Evolutionary conservation across 257 asterid species (phyloP).

Genomic region (Echites panduratus): DNA sequence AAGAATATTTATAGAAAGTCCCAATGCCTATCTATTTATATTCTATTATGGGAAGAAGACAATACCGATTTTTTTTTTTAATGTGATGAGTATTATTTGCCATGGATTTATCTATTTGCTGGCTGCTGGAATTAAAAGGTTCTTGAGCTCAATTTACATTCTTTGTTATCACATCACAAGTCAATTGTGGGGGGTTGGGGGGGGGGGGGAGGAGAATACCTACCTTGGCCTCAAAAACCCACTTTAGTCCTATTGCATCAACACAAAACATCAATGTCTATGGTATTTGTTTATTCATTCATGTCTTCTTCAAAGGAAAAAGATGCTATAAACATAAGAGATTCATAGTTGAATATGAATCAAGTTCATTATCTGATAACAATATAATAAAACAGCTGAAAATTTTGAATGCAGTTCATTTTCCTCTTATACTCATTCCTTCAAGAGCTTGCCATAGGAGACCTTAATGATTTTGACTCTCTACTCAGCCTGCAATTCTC

Average conservation of each 20-base stretch:
- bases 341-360: neutral
- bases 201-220: too few relatives aligned
- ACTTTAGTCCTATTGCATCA: slow-evolving; percentile 1
- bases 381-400: neutral
- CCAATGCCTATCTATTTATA: too few relatives aligned
- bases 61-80: too few relatives aligned
- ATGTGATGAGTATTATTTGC: too few relatives aligned
- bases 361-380: neutral
- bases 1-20: too few relatives aligned
- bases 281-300: neutral
- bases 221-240: neutral
- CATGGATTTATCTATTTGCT: too few relatives aligned
- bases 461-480: neutral
- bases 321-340: too few relatives aligned
- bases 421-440: neutral
- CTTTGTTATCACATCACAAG: too few relatives aligned
- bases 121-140: too few relatives aligned
- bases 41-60: too few relatives aligned
- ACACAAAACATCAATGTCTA: neutral
- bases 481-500: neutral
- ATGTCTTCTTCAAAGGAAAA: neutral
- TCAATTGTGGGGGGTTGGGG: neutral
- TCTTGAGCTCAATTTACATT: too few relatives aligned
- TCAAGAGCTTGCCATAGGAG: neutral
- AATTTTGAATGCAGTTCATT: neutral